Base-by-base conservation (phyloP, 2,329 filamentous ascomycete genomes). In the Aspergillus neoniger region DNA sequence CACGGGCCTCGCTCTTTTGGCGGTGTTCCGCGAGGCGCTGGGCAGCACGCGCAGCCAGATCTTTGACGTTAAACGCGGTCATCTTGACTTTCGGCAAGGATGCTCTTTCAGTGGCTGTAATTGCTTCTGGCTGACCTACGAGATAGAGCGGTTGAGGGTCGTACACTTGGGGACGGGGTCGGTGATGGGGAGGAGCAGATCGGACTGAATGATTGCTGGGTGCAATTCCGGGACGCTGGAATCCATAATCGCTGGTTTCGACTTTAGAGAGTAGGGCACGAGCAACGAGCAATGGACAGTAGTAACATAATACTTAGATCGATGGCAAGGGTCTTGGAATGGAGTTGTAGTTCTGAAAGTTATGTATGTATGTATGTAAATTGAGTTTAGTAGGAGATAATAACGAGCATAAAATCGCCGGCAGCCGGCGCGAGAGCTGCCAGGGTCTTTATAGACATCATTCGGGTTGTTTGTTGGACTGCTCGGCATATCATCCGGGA, bases 191-290 rank as follows among this genome's bases (percentile, higher is more conserved):
- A 32, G 39, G 23, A 47, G 53, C 25, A 36, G 23, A 44, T 47
- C 39, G 53, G 38, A 55, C 53, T 5, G 25, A n/a, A 47, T 47
- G 53, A 47, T 55, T 55, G 53, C 39, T 47, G 23, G 53, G 25
- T 15, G 43, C 39, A 44, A 55, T 55, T 55, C 39, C 41, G 19
- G 39, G 10, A 55, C 30, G 43, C 53, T 55, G 53, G 53, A 55
- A 55, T 43, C 53, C 53, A 55, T 55, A 43, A 47, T 55, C 53
- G 53, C 53, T 44, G 38, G 21, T 55, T 43, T 47, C 23, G 53
- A 32, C 43, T 36, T 36, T 55, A 30, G 39, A 44, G 17, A n/a
- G 39, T 19, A 55, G 23, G 25, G 47, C 43, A 47, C 53, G 17
- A 47, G 39, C 25, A 43, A 28, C 28, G 52, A 30, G 15, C 9